Evolutionary conservation across 2,329 filamentous ascomycete species (phyloP), one percentile per base, ranked within the genome.

Genomic region (Botryotinia calthae): DNA sequence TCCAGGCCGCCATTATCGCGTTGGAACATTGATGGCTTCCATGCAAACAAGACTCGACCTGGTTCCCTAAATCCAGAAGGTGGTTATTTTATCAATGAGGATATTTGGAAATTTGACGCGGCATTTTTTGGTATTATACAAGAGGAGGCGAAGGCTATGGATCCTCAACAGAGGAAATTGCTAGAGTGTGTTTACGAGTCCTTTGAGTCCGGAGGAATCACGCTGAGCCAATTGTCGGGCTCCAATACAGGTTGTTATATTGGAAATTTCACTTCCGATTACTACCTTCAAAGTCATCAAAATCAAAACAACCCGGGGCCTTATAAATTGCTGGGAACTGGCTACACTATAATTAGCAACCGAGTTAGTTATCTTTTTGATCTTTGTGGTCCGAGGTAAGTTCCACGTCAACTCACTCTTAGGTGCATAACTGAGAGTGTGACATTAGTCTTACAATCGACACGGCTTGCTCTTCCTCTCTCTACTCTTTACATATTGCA

Each of bases 361-460:
- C 76, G 81, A 51, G 63, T 72, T 8, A 58, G 63, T 12, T 67
- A 72, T 68, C n/a, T 58, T 22, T 69, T 62, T 42, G 66, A 72
- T 51, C 64, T 72, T 16, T 59, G 64, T 37, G 71, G 71, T 14
- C 71, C 85, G 86, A 87, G 86, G 75, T 83, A 88, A 79, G 87
- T 86, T 0, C 78, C 89, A 20, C 86, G 89, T 71, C 88, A 87
- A 1, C 87, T 86, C 34, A 89, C 87, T 78, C 88, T 85, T 44
- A 86, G 84, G 9, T 31, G 31, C 16, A 59, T 4, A 51, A 54
- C 61, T 44, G 44, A 71, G 42, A 12, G 34, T n/a, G 14, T 40
- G 12, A 16, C 8, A 28, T 9, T 12, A 82, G 81, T 42, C 80
- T 85, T 74, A 84, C 83, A 7, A 80, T 86, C 16, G 82, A 85